phyloP scores from a whole-genome alignment of 1,139 yeast genomes.

The Pichia sp. region DNA sequence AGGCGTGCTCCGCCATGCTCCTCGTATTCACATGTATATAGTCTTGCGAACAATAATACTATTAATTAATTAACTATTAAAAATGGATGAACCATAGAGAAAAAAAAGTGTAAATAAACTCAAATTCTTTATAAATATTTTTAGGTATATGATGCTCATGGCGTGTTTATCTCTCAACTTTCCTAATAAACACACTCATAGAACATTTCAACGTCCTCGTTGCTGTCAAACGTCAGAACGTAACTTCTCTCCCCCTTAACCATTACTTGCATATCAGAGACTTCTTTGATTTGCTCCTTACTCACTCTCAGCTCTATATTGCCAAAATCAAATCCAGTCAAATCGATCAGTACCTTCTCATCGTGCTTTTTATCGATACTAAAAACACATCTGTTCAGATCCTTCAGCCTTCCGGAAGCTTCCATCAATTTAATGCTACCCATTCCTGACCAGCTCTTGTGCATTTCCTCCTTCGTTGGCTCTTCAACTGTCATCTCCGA shows the following conservation, averaged over 20 bases:
- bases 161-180: not conserved
- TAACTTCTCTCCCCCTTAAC: slow-evolving; percentile 17
- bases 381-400: slow-evolving; percentile 19
- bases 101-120: not conserved
- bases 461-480: not conserved
- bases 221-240: slow-evolving; percentile 19
- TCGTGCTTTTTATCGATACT: slow-evolving; percentile 2
- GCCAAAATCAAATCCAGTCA: slow-evolving; percentile 22
- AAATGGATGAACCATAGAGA: not conserved
- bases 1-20: not conserved
- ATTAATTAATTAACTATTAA: not conserved
- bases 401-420: slow-evolving; percentile 8
- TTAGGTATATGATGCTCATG: not conserved
- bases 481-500: not conserved
- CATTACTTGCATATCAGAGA: slow-evolving; percentile 11
- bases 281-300: slow-evolving; percentile 10
- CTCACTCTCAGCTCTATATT: slow-evolving; percentile 11
- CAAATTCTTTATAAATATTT: not conserved
- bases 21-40: not conserved
- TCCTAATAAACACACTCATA: slow-evolving; percentile 10
- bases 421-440: slow-evolving; percentile 11
- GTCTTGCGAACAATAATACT: no score
- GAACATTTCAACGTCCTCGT: slow-evolving; percentile 14
- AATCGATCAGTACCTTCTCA: slow-evolving; percentile 7
- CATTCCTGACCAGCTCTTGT: slow-evolving; percentile 18